Base-by-base conservation (phyloP, 1,284 basidiomycete species). In the Ustilago trichophora region DNA sequence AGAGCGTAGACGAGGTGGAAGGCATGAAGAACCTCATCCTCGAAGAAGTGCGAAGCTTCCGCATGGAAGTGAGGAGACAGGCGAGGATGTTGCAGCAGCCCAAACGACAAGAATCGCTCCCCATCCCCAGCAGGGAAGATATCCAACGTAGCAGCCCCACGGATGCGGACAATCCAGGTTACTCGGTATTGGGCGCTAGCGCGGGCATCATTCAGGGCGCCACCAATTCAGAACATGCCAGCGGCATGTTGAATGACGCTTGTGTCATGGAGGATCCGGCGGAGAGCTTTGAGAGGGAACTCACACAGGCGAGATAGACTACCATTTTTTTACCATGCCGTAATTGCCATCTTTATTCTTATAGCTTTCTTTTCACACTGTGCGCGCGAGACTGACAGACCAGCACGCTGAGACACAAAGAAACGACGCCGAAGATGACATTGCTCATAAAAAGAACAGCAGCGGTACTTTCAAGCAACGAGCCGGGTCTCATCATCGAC, bases 1-100 rank as follows among this genome's bases (percentile, higher is more conserved):
- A 99, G 83, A 89, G 90, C 65, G 95, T 98, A 82, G 95, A 98
- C 69, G 89, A 89, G 48, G 93, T 94, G 58, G 92, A 96, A 50
- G 96, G 96, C 19, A 99, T 99, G 96, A 92, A 95, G 83, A 87
- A 87, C 69, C 83, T 98, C 76, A 99, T 99, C 74, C 88, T 98
- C 12, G 88, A 95, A 32, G 95, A 98, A 83, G 94, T 98, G 32
- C 89, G 88, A 62, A 83, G 85, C n/a, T 96, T 96, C 87, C 87
- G 93, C 27, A 86, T 88, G 16, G 89, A 93, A 78, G 93, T 96
- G 3, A 87, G 93, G 19, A 46, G 85, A 13, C 90, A 77, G 45
- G 73, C 75, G 13, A 59, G 72, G 22, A 50, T 69, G 40, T 43
- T 58, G 36, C 55, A 65, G 34, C 70, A 54, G 41, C 50, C 65